Evolutionary conservation across 495 filamentous ascomycete genomes (phyloP), one percentile per base, ranked within the genome.

Genomic region (Durotheca rogersii): DNA sequence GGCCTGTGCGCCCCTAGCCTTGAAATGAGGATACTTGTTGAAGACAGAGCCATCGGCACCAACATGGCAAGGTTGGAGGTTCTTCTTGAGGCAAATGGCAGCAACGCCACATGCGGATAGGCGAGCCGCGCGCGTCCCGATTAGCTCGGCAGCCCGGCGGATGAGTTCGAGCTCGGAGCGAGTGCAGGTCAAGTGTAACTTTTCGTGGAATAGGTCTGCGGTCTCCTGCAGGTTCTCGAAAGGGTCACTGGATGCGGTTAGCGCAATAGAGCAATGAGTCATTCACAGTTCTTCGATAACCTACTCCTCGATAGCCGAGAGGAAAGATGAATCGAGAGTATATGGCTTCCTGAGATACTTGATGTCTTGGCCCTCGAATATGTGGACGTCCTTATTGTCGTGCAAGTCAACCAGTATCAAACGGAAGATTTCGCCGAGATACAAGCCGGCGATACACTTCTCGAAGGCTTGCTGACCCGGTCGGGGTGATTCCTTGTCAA

Each of bases 21-120:
- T 92, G 79, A 97, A 97, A 70, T 96, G 88, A 1, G 92, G 92
- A 72, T 96, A 96, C 69, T 95, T 96, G 78, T 95, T 96, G 77
- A 96, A 97, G 33, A 97, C 90, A 7, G 87, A 92, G 17, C 92
- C 92, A 59, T 97, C 92, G 30, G 92, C 92, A 59, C 92, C 92
- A 14, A 96, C 92, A 67, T 96, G 91, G 79, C 88, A 95, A 10
- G 83, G 80, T 54, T 82, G 72, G 56, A 88, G 89, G 47, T 84
- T 81, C 77, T 96, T 96, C 85, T 95, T 96, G 68, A 81, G 92
- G 77, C 88, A 90, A 59, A 97, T 96, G 38, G 91, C 92, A 3
- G 92, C 89, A 39, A 96, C 88, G 66, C 92, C 92, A 61, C 92
- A 97, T 35, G 92, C 85, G 1, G 91, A 94, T 17, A 97, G 81